Evolutionary conservation across 352 stramenopile species (phyloP).

Genomic region (Phytophthora tentaculata): DNA sequence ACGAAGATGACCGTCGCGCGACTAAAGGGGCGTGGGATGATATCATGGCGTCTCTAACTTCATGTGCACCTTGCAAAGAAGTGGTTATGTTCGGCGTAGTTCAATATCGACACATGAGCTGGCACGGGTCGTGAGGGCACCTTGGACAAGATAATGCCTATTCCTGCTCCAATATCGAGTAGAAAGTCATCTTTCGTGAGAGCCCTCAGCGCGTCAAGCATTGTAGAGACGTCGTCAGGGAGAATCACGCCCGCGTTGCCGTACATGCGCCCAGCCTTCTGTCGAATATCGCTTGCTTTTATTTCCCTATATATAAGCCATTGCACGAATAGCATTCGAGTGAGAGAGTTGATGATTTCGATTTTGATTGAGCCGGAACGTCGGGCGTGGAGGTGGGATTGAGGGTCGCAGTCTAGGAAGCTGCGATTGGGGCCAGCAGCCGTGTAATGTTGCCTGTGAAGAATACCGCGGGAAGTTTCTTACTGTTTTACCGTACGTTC

Average conservation of each 20-base stretch:
- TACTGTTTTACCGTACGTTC: background rate
- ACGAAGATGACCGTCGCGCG: background rate
- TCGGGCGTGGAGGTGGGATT: too few species aligned
- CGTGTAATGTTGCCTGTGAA: background rate
- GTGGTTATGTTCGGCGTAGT: background rate
- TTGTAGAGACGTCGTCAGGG: background rate
- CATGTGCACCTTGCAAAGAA: background rate
- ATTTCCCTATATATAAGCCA: background rate
- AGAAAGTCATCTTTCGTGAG: background rate
- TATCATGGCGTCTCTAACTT: background rate
- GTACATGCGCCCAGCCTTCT: background rate
- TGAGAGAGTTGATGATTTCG: background rate
- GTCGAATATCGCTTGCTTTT: background rate
- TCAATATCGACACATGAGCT: background rate
- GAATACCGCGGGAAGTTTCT: background rate
- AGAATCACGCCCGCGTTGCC: background rate
- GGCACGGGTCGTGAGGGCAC: background rate
- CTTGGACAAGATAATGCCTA: background rate
- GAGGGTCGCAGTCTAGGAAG: background rate
- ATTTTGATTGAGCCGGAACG: background rate
- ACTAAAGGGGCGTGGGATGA: background rate
- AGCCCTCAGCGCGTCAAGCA: background rate
- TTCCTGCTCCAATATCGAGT: background rate
- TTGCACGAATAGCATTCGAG: background rate
- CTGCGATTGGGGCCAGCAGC: background rate